Conservation (phyloP, 768 basidiomycete genomes). For the Neoboletus magnificus region DNA sequence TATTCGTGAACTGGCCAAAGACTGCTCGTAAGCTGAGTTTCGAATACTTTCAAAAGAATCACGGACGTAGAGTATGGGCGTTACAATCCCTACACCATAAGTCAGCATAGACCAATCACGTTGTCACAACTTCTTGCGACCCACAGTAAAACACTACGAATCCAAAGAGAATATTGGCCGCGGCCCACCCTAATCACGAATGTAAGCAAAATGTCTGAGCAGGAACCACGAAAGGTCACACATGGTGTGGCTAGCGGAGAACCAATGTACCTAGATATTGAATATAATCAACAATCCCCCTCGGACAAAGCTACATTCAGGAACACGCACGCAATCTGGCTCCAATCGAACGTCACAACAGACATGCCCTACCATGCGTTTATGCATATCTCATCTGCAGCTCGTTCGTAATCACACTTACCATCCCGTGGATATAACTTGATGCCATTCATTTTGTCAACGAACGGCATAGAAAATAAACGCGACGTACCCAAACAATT, state of each 20-base stretch:
- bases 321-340: slow-evolving; percentile 48
- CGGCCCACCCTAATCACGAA: slow-evolving; percentile 56
- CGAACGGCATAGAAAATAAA: neutral
- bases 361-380: slow-evolving; percentile 50
- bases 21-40: neutral
- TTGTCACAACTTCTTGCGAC: neutral
- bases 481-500: slow-evolving; percentile 43
- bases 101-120: neutral
- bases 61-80: slow-evolving; percentile 46
- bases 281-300: neutral
- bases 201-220: neutral
- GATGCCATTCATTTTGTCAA: slow-evolving; percentile 1
- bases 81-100: slow-evolving; percentile 25
- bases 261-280: slow-evolving; percentile 23
- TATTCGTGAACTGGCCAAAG: slow-evolving; percentile 52
- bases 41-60: slow-evolving; percentile 39
- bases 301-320: neutral
- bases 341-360: slow-evolving; percentile 78
- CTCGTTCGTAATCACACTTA: slow-evolving; percentile 15
- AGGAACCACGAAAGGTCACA: slow-evolving; percentile 4
- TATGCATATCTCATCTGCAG: neutral
- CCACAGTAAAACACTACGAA: slow-evolving; percentile 72
- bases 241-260: slow-evolving; percentile 70
- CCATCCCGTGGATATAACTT: slow-evolving; percentile 45
- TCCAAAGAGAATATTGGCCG: slow-evolving; percentile 65